Evolutionary conservation across 495 filamentous ascomycete species (phyloP).

Genomic region (Trichoderma parareesei): DNA sequence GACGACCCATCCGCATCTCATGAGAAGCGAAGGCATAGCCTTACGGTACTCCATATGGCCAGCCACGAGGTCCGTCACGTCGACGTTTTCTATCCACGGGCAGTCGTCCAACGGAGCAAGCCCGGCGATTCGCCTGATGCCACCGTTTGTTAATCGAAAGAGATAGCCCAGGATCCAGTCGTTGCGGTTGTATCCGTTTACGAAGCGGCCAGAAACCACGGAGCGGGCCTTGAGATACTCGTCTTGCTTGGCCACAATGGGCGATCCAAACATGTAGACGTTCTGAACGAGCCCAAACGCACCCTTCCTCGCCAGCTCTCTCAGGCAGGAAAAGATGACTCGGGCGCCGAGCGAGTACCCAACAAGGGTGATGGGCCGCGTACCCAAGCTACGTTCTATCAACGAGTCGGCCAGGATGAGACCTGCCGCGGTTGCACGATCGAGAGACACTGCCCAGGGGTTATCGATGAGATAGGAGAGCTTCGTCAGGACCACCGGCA

Average conservation of each 20-base stretch:
- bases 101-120: constrained; percentile 71
- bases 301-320: constrained; percentile 78
- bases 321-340: constrained; percentile 87
- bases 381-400: constrained; percentile 84
- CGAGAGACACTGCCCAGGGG: constrained; percentile 90
- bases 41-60: constrained; percentile 96
- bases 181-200: constrained; percentile 89
- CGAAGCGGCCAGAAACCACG: constrained; percentile 81
- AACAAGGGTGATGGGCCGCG: constrained; percentile 87
- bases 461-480: constrained; percentile 97
- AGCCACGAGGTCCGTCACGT: constrained; percentile 77
- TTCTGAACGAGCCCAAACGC: constrained; percentile 91
- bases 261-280: constrained; percentile 89
- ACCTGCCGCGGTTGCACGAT: constrained; percentile 78
- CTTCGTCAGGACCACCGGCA: constrained; percentile 89
- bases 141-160: constrained; percentile 88
- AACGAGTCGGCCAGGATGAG: constrained; percentile 94
- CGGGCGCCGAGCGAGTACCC: constrained; percentile 90
- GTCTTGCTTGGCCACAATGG: constrained; percentile 84
- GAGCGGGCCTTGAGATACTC: constrained; percentile 76
- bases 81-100: constrained; percentile 78
- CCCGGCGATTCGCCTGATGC: constrained; percentile 86
- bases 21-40: constrained; percentile 80
- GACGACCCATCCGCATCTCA: constrained; percentile 76
- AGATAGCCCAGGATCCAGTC: constrained; percentile 99